Percentiles rank a stretch among this genome's conserved stretches.
Evolutionary conservation across 2,329 filamentous ascomycete species (phyloP).

Genomic region (Calonectria henricotiae): DNA sequence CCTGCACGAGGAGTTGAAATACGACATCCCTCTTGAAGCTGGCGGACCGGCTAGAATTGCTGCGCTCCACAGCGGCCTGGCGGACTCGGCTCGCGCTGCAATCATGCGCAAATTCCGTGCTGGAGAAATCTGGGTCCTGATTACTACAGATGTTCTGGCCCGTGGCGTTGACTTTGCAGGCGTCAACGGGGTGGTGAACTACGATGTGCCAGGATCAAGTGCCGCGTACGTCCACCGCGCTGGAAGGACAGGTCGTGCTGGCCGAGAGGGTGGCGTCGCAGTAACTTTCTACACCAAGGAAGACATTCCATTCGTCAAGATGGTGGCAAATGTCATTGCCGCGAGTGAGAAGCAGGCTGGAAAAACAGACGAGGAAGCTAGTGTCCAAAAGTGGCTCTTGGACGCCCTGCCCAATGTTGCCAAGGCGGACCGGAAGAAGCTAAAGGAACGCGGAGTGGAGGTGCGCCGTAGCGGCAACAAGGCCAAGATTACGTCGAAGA

Average conservation of each 20-base stretch:
- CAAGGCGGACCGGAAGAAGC: slow-evolving; percentile 86
- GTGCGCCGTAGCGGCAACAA: slow-evolving; percentile 68
- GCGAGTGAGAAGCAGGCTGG: slow-evolving; percentile 82
- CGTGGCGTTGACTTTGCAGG: slow-evolving; percentile 96
- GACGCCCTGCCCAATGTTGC: slow-evolving; percentile 87
- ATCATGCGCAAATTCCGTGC: slow-evolving; percentile 93
- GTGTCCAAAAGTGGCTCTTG: slow-evolving; percentile 88
- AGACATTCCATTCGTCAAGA: slow-evolving; percentile 90
- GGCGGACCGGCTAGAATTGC: slow-evolving; percentile 89
- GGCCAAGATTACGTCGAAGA: slow-evolving; percentile 86
- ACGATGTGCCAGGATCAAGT: slow-evolving; percentile 93
- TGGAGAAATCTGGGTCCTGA: slow-evolving; percentile 95
- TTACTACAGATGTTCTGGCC: slow-evolving; percentile 94
- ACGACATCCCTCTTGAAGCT: slow-evolving; percentile 92
- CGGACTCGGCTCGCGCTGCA: slow-evolving; percentile 80
- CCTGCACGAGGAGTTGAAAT: slow-evolving; percentile 90
- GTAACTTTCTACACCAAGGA: slow-evolving; percentile 97
- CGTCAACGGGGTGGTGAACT: slow-evolving; percentile 97
- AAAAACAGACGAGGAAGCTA: slow-evolving; percentile 68
- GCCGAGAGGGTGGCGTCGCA: slow-evolving; percentile 88
- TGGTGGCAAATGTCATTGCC: slow-evolving; percentile 92
- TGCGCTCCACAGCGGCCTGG: slow-evolving; percentile 89
- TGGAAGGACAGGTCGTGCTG: slow-evolving; percentile 90
- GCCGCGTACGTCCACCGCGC: slow-evolving; percentile 95
- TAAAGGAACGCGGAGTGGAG: slow-evolving; percentile 88